Percentiles rank a stretch among this genome's conserved stretches.
Conservation (phyloP, 148 eudicot genomes). For the Cornus suecica region DNA sequence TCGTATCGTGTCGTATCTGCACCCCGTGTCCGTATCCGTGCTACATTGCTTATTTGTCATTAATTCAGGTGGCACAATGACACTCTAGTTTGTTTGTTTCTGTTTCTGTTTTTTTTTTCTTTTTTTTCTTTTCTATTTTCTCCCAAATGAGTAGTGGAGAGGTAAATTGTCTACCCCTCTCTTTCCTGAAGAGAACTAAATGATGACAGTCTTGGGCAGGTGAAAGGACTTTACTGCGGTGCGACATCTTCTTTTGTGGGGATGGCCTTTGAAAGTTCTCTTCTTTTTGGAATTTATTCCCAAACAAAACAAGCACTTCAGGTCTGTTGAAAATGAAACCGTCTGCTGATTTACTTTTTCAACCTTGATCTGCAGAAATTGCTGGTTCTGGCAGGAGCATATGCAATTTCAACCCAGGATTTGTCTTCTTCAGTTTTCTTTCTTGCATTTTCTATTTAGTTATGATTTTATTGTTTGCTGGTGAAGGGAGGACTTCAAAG, state of each 20-base stretch:
- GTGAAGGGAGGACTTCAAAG: slow-evolving; percentile 53
- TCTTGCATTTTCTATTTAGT: not conserved
- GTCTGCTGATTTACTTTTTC: not conserved
- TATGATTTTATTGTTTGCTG: not conserved
- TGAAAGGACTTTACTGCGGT: slow-evolving; percentile 92
- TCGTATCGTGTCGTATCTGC: no score
- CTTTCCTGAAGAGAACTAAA: not conserved
- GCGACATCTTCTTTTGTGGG: slow-evolving; percentile 89
- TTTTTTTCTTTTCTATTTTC: not conserved
- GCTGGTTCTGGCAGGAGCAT: not conserved
- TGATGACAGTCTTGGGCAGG: slow-evolving; percentile 38
- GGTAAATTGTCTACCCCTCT: slow-evolving; percentile 5
- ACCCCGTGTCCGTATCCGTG: no score
- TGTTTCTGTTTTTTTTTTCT: no score
- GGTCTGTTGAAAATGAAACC: slow-evolving; percentile 34
- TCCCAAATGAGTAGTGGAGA: not conserved
- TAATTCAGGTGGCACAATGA: not conserved
- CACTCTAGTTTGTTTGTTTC: not conserved
- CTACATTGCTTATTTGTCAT: not conserved
- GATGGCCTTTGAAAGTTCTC: slow-evolving; percentile 90
- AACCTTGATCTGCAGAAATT: not conserved
- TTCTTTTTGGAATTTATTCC: slow-evolving; percentile 83
- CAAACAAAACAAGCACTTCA: slow-evolving; percentile 73
- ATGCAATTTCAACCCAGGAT: not conserved
- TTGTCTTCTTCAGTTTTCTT: slow-evolving; percentile 8